Evolutionary conservation across 2,329 filamentous ascomycete genomes (phyloP).

Genomic region (Cladosporium sphaerospermum): DNA sequence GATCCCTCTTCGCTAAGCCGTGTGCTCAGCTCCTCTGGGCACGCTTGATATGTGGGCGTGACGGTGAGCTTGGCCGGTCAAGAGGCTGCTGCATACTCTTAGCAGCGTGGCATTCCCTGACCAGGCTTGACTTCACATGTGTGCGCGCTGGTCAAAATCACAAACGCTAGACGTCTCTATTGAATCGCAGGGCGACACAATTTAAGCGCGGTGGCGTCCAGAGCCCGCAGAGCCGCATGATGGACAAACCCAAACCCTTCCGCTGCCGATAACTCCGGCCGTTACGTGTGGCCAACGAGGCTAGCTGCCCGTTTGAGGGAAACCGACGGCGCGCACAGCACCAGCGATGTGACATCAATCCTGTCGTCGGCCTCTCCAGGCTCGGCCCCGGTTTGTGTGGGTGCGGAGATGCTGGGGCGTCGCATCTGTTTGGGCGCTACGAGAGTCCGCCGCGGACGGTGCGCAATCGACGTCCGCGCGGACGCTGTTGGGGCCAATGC

Average conservation of each 20-base stretch:
- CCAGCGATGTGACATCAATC: background rate
- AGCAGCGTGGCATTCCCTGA: background rate
- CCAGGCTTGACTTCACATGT: background rate
- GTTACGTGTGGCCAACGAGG: background rate
- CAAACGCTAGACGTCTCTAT: background rate
- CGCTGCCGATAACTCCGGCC: background rate
- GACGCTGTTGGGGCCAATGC: constrained; percentile 2
- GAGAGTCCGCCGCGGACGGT: background rate
- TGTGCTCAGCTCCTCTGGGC: constrained; percentile 3
- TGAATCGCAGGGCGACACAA: background rate
- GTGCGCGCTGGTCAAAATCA: background rate
- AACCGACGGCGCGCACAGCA: constrained; percentile 4
- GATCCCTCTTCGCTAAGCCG: background rate
- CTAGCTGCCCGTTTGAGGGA: constrained; percentile 3
- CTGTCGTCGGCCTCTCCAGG: background rate
- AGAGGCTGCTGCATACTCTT: background rate
- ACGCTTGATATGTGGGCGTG: constrained; percentile 3
- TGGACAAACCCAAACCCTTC: background rate
- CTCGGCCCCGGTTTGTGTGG: background rate
- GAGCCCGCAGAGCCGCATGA: background rate
- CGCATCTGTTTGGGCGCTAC: constrained; percentile 8
- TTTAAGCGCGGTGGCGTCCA: background rate
- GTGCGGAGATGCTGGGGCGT: constrained; percentile 4
- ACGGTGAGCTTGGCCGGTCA: constrained; percentile 10
- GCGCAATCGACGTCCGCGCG: background rate